Base-by-base conservation (phyloP, 129 eudicot species). In the Flaveria trinervia region DNA sequence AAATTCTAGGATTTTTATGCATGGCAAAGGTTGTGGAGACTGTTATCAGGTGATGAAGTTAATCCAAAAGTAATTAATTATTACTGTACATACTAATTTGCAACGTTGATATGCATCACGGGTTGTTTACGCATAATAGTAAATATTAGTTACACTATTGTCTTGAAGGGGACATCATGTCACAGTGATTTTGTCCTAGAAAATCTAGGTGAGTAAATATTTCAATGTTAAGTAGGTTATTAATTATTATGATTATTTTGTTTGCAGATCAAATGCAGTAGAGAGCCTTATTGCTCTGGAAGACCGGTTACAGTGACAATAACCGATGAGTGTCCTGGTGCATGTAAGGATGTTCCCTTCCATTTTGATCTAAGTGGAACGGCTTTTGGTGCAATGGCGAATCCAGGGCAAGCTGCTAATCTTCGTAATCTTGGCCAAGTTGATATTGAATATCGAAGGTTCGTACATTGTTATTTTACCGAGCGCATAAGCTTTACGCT, bases 311-410 rank as follows among this genome's bases (percentile, higher is more conserved):
- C 77, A 0, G 86, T 85, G 30, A 79, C 84, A 1, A 79, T 85
- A 15, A 79, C 86, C 6, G 82, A 85, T 16, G 80, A 82, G 59
- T 85, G 86, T 20, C 84, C 89, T 0, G 89, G 86, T 17, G 75
- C 78, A 4, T 85, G 86, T 43, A 75, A 79, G 52, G 30, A 78
- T 43, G 89, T 71, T 17, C 85, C 85, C 0, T 77, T 12, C 14
- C 88, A 84, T 72, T 84, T 84, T 71, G 82, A 84, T 76, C 7
- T 80, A 80, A 80, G 87, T 8, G 82, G 87, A 17, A 3, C 48
- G 39, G 84, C 84, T 39, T 84, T 80, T 13, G 87, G 87, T 28
- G 87, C 87, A 61, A 80, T 84, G 87, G 87, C 84, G 10, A 49
- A 8, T 43, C 79, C 76, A 1, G 87, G 82, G 9, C 82, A 66